Base-by-base conservation (phyloP, 148 eudicot genomes). In the Rhododendron griersonianum region DNA sequence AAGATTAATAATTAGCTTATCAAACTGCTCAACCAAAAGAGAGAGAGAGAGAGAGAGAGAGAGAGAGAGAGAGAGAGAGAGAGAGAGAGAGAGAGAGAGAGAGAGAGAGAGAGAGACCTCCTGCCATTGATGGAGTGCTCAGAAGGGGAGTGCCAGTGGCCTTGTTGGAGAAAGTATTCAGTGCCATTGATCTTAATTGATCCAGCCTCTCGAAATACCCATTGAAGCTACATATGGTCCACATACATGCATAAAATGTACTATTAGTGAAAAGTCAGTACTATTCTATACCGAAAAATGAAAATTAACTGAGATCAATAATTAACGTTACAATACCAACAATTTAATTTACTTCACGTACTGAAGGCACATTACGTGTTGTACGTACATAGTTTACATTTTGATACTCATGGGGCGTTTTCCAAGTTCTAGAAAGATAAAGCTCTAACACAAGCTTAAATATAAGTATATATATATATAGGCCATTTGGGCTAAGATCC, bases 71-170 rank as follows among this genome's bases (percentile, higher is more conserved):
- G 76, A 71, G 76, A 71, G 76, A 7, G n/a, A 7, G 39, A 45
- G 30, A 15, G 74, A 16, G 41, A 41, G 23, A 28, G 50, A 61
- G 84, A 82, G 81, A 41, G 25, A 53, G 30, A 39, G 48, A 41
- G 45, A 33, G 61, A 28, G 30, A 28, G 30, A 28, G 30, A 28
- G 30, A 28, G 30, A 28, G 0, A 94, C 95, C 94, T 92, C 63
- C 67, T 86, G 81, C 94, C 93, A 77, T 88, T 82, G 83, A 95
- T 77, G 53, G 95, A 88, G 83, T 95, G 98, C 90, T 95, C 96
- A 1, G 98, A 92, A 37, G 98, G 96, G 33, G 93, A 86, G 84
- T 94, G 98, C 98, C 98, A 95, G 28, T 95, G 96, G 14, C 89
- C 91, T 84, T 91, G 94, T 10, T 16, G 76, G 44, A 95, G 91